Conservation (phyloP, 768 basidiomycete species). For the Serendipita indica region DNA sequence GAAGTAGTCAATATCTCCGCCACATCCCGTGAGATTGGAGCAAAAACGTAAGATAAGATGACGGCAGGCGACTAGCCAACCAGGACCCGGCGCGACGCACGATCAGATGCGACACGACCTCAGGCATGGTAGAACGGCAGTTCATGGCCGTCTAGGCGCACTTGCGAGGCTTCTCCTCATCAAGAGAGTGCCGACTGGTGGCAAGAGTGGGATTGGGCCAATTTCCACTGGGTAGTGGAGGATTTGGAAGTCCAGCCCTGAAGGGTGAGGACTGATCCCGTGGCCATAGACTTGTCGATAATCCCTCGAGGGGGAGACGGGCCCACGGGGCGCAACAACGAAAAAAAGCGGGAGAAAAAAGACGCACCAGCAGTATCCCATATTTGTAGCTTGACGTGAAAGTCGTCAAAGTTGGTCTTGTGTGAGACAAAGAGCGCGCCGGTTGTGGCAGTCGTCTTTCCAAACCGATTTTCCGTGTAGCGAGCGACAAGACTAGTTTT, state of each 20-base stretch:
- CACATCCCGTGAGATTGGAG: not conserved
- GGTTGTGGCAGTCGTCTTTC: conserved; percentile 78
- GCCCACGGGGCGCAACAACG: not conserved
- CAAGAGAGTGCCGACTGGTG: too few relatives aligned
- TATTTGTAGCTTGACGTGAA: conserved; percentile 49
- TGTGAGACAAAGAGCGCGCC: conserved; percentile 91
- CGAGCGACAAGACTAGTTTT: conserved; percentile 84
- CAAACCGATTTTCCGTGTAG: conserved; percentile 83
- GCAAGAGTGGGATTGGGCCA: too few relatives aligned
- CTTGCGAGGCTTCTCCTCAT: too few relatives aligned
- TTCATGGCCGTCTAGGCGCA: too few relatives aligned
- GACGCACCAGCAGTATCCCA: conserved; percentile 37
- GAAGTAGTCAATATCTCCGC: not conserved
- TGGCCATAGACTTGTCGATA: conserved; percentile 3
- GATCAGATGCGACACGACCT: conserved; percentile 3
- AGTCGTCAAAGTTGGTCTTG: conserved; percentile 72
- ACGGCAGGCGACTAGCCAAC: not conserved
- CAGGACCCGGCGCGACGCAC: not conserved
- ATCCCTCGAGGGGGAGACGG: not conserved
- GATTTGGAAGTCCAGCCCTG: not conserved
- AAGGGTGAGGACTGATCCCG: conserved; percentile 1
- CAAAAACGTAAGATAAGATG: conserved; percentile 4
- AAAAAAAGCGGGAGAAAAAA: not conserved
- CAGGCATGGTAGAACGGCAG: not conserved
- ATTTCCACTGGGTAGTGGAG: not conserved